Conservation (phyloP, 306 rosid species). For the Vigna nakashimae region DNA sequence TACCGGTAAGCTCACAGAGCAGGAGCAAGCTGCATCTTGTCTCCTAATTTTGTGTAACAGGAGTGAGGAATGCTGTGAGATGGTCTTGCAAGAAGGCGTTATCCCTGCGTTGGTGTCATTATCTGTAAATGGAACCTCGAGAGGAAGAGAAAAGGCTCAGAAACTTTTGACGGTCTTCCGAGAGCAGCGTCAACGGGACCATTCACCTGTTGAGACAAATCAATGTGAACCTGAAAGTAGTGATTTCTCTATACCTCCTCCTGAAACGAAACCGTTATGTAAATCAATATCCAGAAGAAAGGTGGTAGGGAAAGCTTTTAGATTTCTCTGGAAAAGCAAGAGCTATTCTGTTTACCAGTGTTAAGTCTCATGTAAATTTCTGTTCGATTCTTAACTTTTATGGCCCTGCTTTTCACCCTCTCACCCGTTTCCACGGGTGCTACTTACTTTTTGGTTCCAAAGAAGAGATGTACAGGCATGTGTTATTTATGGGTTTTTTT, state of each 20-base stretch:
- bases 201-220: conserved; percentile 40
- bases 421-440: conserved; percentile 48
- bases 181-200: conserved; percentile 82
- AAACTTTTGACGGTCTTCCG: conserved; percentile 79
- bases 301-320: conserved; percentile 70
- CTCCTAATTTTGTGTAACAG: conserved; percentile 69
- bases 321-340: conserved; percentile 79
- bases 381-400: conserved; percentile 46
- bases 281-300: conserved; percentile 74
- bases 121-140: conserved; percentile 76
- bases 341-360: conserved; percentile 81
- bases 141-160: conserved; percentile 81
- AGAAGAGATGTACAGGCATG: conserved; percentile 70
- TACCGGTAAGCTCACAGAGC: conserved; percentile 67
- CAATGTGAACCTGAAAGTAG: conserved; percentile 41
- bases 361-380: conserved; percentile 60
- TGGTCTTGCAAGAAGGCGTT: conserved; percentile 88
- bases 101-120: conserved; percentile 81
- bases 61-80: conserved; percentile 68
- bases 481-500: conserved; percentile 60
- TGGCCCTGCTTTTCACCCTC: conserved; percentile 15
- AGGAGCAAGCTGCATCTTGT: conserved; percentile 81
- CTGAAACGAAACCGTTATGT: conserved; percentile 65
- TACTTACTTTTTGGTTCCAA: conserved; percentile 37
- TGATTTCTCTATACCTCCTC: conserved; percentile 41